Percentiles rank a stretch among this genome's conserved stretches.
These are phyloP conservation scores for Friedmanniomyces simplex DNA, from an alignment of 495 filamentous ascomycete genomes.

Conservation along the genomic window DNA sequence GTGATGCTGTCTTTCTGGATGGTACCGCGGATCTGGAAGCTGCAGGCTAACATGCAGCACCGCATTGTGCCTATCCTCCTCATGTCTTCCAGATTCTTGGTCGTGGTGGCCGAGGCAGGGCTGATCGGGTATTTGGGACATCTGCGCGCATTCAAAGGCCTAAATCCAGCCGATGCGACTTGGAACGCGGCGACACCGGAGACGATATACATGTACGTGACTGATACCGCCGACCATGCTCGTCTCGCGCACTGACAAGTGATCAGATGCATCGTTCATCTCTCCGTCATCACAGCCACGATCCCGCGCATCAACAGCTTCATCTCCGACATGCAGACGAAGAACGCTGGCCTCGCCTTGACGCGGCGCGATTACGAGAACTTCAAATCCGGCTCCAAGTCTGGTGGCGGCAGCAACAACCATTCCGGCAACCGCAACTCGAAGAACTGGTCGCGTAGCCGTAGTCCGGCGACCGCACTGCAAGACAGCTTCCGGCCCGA, in stretches of 20 bases:
- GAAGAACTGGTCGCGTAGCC: background rate
- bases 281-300: conserved; percentile 5
- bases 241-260: background rate
- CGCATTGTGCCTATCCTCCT: conserved; percentile 3
- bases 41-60: background rate
- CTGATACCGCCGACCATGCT: background rate
- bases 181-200: background rate
- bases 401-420: background rate
- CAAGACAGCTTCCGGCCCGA: background rate
- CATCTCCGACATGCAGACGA: conserved; percentile 7
- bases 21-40: conserved; percentile 6
- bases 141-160: background rate
- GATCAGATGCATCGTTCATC: conserved; percentile 3
- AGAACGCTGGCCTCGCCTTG: background rate
- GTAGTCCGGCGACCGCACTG: background rate
- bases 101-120: background rate
- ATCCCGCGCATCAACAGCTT: conserved; percentile 11
- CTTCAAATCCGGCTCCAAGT: background rate
- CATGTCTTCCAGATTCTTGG: background rate
- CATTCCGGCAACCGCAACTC: background rate
- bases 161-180: background rate
- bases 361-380: background rate
- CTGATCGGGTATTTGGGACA: background rate
- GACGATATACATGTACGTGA: background rate
- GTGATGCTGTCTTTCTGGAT: conserved; percentile 9